These are phyloP conservation scores for Hanseniaspora lindneri DNA, from an alignment of 805 yeast species.

Conservation along the genomic window DNA sequence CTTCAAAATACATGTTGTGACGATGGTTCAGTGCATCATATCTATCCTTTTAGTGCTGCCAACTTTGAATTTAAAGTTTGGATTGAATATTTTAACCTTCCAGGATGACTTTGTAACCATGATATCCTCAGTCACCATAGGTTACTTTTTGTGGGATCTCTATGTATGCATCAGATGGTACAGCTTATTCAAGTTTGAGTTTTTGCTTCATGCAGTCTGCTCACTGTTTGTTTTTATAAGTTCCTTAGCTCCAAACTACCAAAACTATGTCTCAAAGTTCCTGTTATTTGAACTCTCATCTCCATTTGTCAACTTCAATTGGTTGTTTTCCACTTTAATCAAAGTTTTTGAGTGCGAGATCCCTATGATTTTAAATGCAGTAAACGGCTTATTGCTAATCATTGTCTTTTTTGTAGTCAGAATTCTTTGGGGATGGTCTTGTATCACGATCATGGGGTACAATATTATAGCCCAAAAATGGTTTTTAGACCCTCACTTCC, in stretches of 20 bases:
- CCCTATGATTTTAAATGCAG: constrained; percentile 37
- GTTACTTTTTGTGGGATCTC: constrained; percentile 89
- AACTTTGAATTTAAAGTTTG: constrained; percentile 45
- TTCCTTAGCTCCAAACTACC: constrained; percentile 60
- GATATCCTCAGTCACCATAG: constrained; percentile 58
- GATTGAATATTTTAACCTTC: constrained; percentile 47
- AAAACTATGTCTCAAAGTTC: constrained; percentile 73
- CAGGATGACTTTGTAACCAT: constrained; percentile 65
- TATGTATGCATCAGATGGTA: constrained; percentile 53
- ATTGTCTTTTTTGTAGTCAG: constrained; percentile 63
- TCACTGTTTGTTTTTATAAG: constrained; percentile 61
- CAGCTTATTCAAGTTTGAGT: constrained; percentile 66
- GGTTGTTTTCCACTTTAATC: constrained; percentile 51
- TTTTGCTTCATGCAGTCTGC: constrained; percentile 70
- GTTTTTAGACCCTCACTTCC: constrained; percentile 26
- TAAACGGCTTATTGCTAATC: constrained; percentile 65
- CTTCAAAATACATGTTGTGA: constrained; percentile 83
- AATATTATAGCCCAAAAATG: constrained; percentile 33
- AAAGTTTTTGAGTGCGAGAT: constrained; percentile 13
- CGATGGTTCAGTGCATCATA: constrained; percentile 69
- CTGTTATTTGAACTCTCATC: constrained; percentile 79
- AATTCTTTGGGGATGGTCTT: constrained; percentile 76
- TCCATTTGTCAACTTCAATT: constrained; percentile 87
- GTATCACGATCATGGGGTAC: constrained; percentile 41
- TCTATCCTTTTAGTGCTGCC: constrained; percentile 53